Evolutionary conservation across 2,329 filamentous ascomycete genomes (phyloP).

Genomic region (Fusarium tupiense): DNA sequence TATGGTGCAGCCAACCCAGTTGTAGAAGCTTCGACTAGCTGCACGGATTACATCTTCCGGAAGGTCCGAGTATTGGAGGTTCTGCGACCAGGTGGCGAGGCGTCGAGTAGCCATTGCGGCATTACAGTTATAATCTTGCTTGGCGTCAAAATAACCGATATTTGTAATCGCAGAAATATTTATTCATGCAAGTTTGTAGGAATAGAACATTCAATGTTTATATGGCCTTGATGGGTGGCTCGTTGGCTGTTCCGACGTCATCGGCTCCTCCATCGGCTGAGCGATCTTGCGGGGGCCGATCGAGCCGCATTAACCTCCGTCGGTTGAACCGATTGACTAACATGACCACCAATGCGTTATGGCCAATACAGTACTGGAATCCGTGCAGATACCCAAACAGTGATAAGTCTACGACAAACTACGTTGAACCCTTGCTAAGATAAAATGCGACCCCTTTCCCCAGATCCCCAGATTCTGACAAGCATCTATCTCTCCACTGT

Average conservation of each 20-base stretch:
- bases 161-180: too few species aligned
- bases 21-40: constrained; percentile 5
- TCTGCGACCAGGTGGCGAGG: neutral
- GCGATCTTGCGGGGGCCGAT: neutral
- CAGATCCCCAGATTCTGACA: neutral
- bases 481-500: neutral
- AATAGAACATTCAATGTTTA: neutral
- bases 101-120: neutral
- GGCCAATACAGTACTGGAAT: neutral
- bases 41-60: neutral
- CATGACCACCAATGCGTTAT: neutral
- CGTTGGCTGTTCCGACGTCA: neutral
- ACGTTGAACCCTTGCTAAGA: neutral
- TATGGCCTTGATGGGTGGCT: neutral
- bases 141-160: too few species aligned
- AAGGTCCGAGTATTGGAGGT: neutral
- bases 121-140: too few species aligned
- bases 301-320: neutral
- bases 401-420: neutral
- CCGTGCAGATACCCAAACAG: neutral
- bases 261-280: constrained; percentile 4
- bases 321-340: neutral
- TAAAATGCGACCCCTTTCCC: neutral
- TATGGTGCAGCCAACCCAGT: neutral
- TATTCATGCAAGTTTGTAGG: rapidly evolving